Evolutionary conservation across 2,329 filamentous ascomycete species (phyloP).

Genomic region (Ceratocystis albifundus): DNA sequence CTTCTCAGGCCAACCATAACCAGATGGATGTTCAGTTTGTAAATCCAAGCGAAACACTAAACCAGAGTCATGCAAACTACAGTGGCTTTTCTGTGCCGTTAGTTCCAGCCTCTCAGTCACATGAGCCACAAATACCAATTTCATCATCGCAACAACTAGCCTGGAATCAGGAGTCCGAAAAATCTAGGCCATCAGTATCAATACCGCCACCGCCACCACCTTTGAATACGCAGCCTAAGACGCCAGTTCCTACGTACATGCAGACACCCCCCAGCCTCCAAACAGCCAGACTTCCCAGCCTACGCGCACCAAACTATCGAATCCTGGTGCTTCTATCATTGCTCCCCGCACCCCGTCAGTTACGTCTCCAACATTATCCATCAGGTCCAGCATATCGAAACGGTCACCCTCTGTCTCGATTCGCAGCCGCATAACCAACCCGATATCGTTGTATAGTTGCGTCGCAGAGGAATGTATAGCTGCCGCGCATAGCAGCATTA

Average conservation of each 20-base stretch:
- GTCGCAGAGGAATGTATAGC: conserved; percentile 65
- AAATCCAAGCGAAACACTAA: conserved; percentile 20
- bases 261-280: conserved; percentile 24
- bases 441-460: conserved; percentile 51
- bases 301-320: conserved; percentile 32
- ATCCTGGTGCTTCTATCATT: neutral
- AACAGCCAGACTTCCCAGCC: conserved; percentile 26
- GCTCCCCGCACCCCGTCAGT: conserved; percentile 30
- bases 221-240: conserved; percentile 22
- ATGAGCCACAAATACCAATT: neutral
- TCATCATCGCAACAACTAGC: neutral
- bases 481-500: conserved; percentile 42
- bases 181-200: conserved; percentile 29
- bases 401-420: conserved; percentile 35
- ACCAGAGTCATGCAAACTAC: conserved; percentile 11
- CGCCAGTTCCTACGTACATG: conserved; percentile 17
- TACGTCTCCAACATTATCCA: conserved; percentile 35
- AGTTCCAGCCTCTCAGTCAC: neutral
- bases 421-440: conserved; percentile 38
- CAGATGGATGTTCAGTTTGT: conserved; percentile 23
- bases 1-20: conserved; percentile 23
- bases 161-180: conserved; percentile 33
- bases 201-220: conserved; percentile 27
- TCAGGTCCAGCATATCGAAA: conserved; percentile 34
- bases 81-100: conserved; percentile 4